Evolutionary conservation across 192 early-diverging fungal genomes (phyloP).

Genomic region (Martensiomyces pterosporus): DNA sequence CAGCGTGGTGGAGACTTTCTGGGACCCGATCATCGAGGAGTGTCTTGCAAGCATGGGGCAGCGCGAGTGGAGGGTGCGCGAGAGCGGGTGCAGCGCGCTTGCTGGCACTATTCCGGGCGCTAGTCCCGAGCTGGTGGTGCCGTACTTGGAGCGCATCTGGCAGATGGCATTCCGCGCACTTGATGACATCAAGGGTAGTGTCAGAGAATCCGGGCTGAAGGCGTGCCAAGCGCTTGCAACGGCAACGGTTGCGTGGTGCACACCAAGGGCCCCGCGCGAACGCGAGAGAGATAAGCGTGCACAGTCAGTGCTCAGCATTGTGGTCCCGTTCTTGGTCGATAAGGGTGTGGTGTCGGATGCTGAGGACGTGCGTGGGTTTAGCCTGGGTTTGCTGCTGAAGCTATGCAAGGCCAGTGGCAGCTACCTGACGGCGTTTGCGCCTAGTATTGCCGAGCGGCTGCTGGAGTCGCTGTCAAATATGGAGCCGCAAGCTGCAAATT

Average conservation of each 20-base stretch:
- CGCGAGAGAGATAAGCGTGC: slow-evolving; percentile 51
- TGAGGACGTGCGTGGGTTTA: slow-evolving; percentile 84
- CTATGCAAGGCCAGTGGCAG: slow-evolving; percentile 73
- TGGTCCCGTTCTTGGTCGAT: slow-evolving; percentile 81
- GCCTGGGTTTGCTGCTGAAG: slow-evolving; percentile 73
- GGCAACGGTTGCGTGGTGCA: slow-evolving; percentile 82
- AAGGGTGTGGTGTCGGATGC: slow-evolving; percentile 73
- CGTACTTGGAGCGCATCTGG: slow-evolving; percentile 80
- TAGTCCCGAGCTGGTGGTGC: slow-evolving; percentile 25
- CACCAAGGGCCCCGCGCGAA: slow-evolving; percentile 34
- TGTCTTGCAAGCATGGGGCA: slow-evolving; percentile 72
- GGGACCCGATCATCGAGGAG: slow-evolving; percentile 76
- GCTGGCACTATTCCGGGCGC: slow-evolving; percentile 23
- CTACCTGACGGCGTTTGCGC: slow-evolving; percentile 68
- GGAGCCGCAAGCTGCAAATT: slow-evolving; percentile 70
- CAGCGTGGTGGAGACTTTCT: slow-evolving; percentile 20
- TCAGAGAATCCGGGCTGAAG: slow-evolving; percentile 74
- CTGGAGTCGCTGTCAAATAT: slow-evolving; percentile 77
- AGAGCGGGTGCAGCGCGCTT: slow-evolving; percentile 60
- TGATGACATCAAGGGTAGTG: slow-evolving; percentile 94
- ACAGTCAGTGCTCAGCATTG: slow-evolving; percentile 69
- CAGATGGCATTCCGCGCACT: slow-evolving; percentile 83
- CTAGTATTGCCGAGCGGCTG: slow-evolving; percentile 70
- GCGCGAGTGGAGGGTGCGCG: slow-evolving; percentile 81
- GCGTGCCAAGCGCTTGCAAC: slow-evolving; percentile 75